A percentile compares a stretch with the other conserved stretches of the same genome.
Conservation (phyloP, 345 rosid genomes). For the Populus pruinosa region DNA sequence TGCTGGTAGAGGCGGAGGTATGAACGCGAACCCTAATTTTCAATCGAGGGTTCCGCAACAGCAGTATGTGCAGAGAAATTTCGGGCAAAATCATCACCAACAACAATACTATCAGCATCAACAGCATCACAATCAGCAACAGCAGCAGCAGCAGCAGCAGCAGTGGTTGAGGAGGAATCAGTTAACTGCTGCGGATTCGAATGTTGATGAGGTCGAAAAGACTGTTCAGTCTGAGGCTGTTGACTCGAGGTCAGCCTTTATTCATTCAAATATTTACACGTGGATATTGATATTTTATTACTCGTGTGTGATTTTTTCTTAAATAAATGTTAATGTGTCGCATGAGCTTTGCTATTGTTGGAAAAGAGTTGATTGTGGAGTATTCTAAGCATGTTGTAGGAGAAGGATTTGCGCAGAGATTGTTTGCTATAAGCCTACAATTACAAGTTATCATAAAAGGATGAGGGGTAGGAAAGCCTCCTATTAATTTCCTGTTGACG, state of each 20-base stretch:
- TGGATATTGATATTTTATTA: neutral
- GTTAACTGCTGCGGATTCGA: slow-evolving; percentile 33
- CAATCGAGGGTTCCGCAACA: slow-evolving; percentile 43
- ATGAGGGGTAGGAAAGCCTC: neutral
- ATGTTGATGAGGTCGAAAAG: slow-evolving; percentile 67
- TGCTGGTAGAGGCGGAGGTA: slow-evolving; percentile 47
- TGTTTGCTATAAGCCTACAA: neutral
- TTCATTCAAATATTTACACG: neutral
- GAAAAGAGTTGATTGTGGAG: neutral
- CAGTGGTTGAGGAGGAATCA: slow-evolving; percentile 70
- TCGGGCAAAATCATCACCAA: slow-evolving; percentile 43
- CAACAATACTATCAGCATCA: slow-evolving; percentile 42
- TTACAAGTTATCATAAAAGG: neutral
- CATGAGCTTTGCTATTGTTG: neutral
- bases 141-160: slow-evolving; percentile 45
- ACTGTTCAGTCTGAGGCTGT: slow-evolving; percentile 75
- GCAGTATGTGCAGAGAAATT: slow-evolving; percentile 58
- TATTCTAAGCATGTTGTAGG: neutral
- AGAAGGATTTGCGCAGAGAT: neutral
- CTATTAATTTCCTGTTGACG: neutral
- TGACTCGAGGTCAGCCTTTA: slow-evolving; percentile 58
- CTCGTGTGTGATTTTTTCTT: neutral
- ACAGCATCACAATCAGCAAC: slow-evolving; percentile 33
- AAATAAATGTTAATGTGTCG: neutral
- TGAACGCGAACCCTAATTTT: slow-evolving; percentile 41